Percentiles rank a stretch among this genome's conserved stretches.
Conservation (phyloP, 495 filamentous ascomycete genomes). For the Umbilicaria muhlenbergii region DNA sequence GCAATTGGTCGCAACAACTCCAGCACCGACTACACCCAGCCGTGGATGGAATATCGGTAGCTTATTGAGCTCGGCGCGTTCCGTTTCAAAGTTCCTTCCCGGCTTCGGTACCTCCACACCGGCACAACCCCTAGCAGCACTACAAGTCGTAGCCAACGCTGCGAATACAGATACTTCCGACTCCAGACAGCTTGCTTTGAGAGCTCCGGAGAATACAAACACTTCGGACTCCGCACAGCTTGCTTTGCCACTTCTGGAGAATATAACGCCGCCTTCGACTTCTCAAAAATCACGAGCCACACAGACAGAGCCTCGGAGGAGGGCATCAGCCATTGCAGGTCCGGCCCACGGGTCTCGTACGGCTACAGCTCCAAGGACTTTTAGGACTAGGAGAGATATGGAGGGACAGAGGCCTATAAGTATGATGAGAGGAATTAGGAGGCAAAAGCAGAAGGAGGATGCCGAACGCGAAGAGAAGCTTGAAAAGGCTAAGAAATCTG, state of each 20-base stretch:
- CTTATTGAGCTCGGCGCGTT: not conserved
- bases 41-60: conserved; percentile 1
- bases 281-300: not conserved
- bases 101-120: not conserved
- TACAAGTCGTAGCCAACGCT: not conserved
- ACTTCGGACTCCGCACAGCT: too few species aligned
- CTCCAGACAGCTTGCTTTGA: too few species aligned
- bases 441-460: not conserved
- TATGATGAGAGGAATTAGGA: not conserved
- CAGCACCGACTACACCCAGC: not conserved
- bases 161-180: too few species aligned
- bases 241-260: not conserved
- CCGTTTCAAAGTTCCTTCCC: conserved; percentile 2
- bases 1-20: too few species aligned
- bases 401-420: not conserved
- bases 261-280: not conserved
- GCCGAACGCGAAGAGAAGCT: not conserved
- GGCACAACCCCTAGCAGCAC: not conserved
- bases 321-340: not conserved
- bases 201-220: too few species aligned
- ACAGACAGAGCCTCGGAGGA: conserved; percentile 3
- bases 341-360: not conserved
- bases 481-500: not conserved
- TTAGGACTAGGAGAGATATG: conserved; percentile 2
- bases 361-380: not conserved